Percentiles rank a stretch among this genome's conserved stretches.
Evolutionary conservation across 2,329 filamentous ascomycete species (phyloP).

Genomic region (Fusarium begoniae): DNA sequence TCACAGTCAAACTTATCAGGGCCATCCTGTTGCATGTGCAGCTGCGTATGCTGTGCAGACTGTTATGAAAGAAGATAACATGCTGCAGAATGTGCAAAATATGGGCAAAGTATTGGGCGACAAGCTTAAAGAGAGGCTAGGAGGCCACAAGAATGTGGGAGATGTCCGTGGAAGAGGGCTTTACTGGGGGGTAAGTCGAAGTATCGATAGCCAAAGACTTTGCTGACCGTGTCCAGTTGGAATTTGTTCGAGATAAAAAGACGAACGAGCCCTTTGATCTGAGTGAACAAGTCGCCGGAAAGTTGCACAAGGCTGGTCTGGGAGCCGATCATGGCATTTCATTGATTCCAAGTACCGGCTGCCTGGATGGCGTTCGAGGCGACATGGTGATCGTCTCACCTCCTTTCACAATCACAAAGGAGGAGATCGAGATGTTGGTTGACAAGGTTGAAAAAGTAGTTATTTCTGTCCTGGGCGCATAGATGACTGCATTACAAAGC

Average conservation of each 20-base stretch:
- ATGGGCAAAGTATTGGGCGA: not conserved
- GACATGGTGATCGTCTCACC: conserved; percentile 29
- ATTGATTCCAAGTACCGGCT: conserved; percentile 14
- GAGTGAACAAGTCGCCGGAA: conserved; percentile 1
- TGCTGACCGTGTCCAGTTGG: conserved; percentile 10
- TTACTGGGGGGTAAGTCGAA: conserved; percentile 33
- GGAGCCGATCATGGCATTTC: not conserved
- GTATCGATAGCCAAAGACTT: accelerated
- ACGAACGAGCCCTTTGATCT: conserved; percentile 7
- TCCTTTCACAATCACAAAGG: conserved; percentile 16
- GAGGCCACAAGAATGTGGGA: conserved; percentile 22
- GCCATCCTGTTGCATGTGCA: conserved; percentile 51
- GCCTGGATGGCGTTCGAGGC: conserved; percentile 9
- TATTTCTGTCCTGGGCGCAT: conserved; percentile 2
- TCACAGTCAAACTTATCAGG: conserved; percentile 67
- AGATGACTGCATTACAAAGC: not conserved
- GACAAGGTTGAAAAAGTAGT: conserved; percentile 13
- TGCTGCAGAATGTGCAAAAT: conserved; percentile 17
- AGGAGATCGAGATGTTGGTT: conserved; percentile 2
- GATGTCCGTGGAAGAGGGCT: conserved; percentile 33
- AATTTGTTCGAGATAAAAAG: conserved; percentile 20
- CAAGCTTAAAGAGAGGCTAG: conserved; percentile 13
- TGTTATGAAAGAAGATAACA: conserved; percentile 22
- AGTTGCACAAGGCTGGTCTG: conserved; percentile 14
- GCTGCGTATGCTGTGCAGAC: conserved; percentile 51